These are phyloP conservation scores for Linnemannia elongata DNA, from an alignment of 192 early-diverging fungal species.

Conservation along the genomic window DNA sequence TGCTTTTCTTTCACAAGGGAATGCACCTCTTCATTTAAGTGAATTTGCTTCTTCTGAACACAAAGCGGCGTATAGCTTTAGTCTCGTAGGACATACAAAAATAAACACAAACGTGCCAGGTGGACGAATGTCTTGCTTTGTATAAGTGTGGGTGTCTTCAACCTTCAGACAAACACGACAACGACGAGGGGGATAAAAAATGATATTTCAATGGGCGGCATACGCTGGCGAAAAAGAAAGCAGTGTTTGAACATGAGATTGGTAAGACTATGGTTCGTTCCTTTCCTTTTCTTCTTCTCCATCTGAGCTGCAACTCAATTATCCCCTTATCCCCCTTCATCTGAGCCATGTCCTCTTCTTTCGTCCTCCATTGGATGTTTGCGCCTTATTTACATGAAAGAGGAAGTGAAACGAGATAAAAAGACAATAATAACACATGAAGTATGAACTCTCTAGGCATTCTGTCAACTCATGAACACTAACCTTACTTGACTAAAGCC, in stretches of 20 bases:
- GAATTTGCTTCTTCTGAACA: neutral
- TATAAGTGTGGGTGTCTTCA: no score
- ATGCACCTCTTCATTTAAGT: neutral
- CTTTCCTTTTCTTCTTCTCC: neutral
- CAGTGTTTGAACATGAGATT: neutral
- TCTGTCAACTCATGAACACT: neutral
- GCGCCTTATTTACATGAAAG: neutral
- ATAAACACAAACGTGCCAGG: no score
- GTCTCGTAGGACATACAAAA: no score
- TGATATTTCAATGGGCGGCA: neutral
- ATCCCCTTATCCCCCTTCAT: neutral
- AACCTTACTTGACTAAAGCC: neutral
- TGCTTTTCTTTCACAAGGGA: neutral
- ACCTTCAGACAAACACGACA: no score
- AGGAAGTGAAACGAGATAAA: neutral
- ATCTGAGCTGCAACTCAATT: conserved; percentile 6
- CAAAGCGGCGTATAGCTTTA: neutral
- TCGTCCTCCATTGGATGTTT: neutral
- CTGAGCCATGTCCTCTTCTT: neutral
- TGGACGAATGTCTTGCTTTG: no score
- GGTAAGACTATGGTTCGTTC: neutral
- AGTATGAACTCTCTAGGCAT: neutral
- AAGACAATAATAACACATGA: neutral
- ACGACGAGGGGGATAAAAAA: no score
- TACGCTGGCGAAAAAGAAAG: neutral